Evolutionary conservation across 345 rosid species (phyloP), one percentile per base, ranked within the genome.

Genomic region (Brassica cretica): DNA sequence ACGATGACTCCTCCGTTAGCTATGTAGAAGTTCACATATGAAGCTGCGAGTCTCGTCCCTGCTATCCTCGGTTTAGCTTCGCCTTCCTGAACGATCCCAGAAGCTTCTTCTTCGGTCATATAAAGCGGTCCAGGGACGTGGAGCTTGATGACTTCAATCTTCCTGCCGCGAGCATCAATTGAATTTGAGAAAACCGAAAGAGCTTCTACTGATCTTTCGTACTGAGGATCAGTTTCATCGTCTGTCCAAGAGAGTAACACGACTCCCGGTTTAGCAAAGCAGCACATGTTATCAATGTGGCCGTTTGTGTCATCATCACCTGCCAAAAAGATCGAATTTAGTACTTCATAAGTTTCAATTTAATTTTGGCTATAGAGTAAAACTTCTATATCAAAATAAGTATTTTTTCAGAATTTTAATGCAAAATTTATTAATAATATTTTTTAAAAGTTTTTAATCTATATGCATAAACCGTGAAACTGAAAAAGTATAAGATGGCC

Each of bases 241-340:
- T 91, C 92, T 21, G 88, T 91, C 97, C 97, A 95, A 2, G 98
- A 87, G 74, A 93, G 68, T 72, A 95, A 73, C 69, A 95, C 98
- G 67, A 85, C 93, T 74, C 97, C 96, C 4, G 98, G 99, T 87
- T 81, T 89, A 6, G 74, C 93, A 73, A 95, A 95, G 81, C 99
- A 95, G 83, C 98, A 93, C 93, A 93, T 89, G 78, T 91, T 95
- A 80, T 95, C 98, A 64, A 95, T 88, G 74, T 93, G 99, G 16
- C 99, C 99, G 66, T 95, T 95, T 29, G 99, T 95, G 81, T 95
- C 99, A 81, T 95, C 97, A 84, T 93, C 99, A 77, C 98, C 98
- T 94, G 89, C n/a, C 9, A 37, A 37, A 33, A 32, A 32, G 6
- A 32, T 32, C 8, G n/a, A 8, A 68, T 67, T 30, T 6, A 75